Percentiles rank a stretch among this genome's conserved stretches.
These are phyloP conservation scores for Curvularia lunata DNA, from an alignment of 2,329 filamentous ascomycete species.

Conservation along the genomic window DNA sequence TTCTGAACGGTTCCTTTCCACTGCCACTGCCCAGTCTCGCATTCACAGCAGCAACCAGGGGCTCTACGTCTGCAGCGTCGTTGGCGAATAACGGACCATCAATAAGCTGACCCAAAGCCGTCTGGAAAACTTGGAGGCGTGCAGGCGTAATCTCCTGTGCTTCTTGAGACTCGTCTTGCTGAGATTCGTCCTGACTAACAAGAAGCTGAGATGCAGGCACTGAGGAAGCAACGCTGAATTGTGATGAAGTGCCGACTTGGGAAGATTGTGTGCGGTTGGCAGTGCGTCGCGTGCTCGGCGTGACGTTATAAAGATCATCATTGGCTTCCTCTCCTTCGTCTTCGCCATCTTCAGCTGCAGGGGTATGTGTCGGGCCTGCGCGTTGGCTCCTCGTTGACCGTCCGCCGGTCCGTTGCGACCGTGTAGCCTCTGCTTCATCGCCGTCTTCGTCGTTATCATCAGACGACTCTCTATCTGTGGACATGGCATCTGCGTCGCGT, in stretches of 20 bases:
- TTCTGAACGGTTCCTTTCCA: conserved; percentile 67
- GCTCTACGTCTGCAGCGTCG: conserved; percentile 77
- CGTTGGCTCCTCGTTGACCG: conserved; percentile 44
- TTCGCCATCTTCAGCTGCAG: conserved; percentile 45
- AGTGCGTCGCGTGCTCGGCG: conserved; percentile 57
- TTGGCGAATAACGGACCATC: conserved; percentile 84
- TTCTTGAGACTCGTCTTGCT: conserved; percentile 42
- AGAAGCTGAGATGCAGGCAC: conserved; percentile 75
- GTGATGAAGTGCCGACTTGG: conserved; percentile 54
- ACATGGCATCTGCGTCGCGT: conserved; percentile 61
- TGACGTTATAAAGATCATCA: conserved; percentile 62
- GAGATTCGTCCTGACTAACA: conserved; percentile 55
- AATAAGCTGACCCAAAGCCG: conserved; percentile 81
- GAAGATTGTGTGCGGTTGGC: conserved; percentile 40
- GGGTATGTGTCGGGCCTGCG: conserved; percentile 37
- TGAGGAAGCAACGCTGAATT: conserved; percentile 79
- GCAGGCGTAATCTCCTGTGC: conserved; percentile 62
- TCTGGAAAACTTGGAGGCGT: conserved; percentile 77
- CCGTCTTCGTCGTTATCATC: conserved; percentile 68
- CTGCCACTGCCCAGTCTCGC: conserved; percentile 65
- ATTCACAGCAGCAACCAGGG: conserved; percentile 82
- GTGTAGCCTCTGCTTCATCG: conserved; percentile 47
- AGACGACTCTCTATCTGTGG: conserved; percentile 64
- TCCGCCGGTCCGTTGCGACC: conserved; percentile 48
- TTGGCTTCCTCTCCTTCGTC: conserved; percentile 63